Percentiles rank a stretch among this genome's conserved stretches.
Evolutionary conservation across 2,329 filamentous ascomycete species (phyloP).

Genomic region (Xylaria sp.): DNA sequence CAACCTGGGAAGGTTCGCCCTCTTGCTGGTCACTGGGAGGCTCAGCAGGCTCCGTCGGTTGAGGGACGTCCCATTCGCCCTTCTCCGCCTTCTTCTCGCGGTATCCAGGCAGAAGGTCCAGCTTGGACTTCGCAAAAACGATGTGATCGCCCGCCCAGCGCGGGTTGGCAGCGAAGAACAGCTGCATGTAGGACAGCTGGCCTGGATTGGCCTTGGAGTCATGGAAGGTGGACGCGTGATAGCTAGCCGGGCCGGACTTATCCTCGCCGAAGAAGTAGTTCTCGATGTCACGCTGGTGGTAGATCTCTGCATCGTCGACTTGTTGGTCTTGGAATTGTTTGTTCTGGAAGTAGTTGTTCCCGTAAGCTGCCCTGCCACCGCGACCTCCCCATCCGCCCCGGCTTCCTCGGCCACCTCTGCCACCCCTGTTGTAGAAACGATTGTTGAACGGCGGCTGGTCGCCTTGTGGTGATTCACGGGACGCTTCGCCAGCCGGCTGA

Average conservation of each 20-base stretch:
- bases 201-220: constrained; percentile 19
- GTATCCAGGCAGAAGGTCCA: constrained; percentile 31
- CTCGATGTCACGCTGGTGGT: constrained; percentile 18
- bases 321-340: constrained; percentile 2
- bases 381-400: constrained; percentile 6
- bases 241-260: no score
- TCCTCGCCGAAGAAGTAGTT: constrained; percentile 20
- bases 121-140: constrained; percentile 30
- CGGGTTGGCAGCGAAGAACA: constrained; percentile 27
- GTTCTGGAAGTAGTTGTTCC: constrained; percentile 15
- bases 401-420: constrained; percentile 4
- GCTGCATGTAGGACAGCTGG: constrained; percentile 26
- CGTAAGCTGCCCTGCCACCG: constrained; percentile 7
- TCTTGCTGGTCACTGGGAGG: not conserved
- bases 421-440: not conserved
- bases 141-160: constrained; percentile 29
- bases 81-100: constrained; percentile 23
- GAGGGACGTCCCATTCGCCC: constrained; percentile 24
- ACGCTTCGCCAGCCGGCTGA: constrained; percentile 1
- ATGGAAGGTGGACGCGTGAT: constrained; percentile 22
- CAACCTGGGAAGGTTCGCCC: not conserved
- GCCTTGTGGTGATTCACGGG: constrained; percentile 1
- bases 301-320: constrained; percentile 19
- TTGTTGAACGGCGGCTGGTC: not conserved
- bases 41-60: not conserved